Percentiles rank a stretch among this genome's conserved stretches.
phyloP scores from a whole-genome alignment of 192 early-diverging fungal species.

The Gigaspora rosea region DNA sequence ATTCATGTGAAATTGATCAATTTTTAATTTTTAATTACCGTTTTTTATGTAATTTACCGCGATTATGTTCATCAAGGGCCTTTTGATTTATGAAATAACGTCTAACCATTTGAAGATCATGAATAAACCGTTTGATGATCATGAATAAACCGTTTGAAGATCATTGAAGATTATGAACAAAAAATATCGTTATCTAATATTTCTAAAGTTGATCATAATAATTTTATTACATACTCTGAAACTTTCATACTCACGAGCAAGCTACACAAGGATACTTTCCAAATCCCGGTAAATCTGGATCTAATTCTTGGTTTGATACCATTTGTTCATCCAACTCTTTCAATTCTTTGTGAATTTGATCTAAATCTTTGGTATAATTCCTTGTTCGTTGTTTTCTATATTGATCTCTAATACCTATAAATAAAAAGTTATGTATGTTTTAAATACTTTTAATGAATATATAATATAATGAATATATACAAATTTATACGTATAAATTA shows the following conservation, averaged over 20 bases:
- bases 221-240: too few species aligned
- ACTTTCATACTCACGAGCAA: constrained; percentile 59
- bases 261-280: constrained; percentile 92
- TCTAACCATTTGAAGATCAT: constrained; percentile 39
- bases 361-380: constrained; percentile 88
- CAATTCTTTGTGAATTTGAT: constrained; percentile 92
- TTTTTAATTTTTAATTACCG: constrained; percentile 40
- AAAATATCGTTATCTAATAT: too few species aligned
- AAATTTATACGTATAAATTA: too few species aligned
- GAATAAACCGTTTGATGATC: too few species aligned
- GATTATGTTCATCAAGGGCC: constrained; percentile 66
- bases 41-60: constrained; percentile 85
- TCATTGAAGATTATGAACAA: constrained; percentile 13
- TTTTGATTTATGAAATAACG: constrained; percentile 72
- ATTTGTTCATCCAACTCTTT: constrained; percentile 43
- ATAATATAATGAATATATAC: too few species aligned
- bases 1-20: background rate
- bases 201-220: too few species aligned
- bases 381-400: constrained; percentile 81
- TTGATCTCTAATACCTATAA: constrained; percentile 68
- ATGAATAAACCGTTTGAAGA: too few species aligned
- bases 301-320: constrained; percentile 38
- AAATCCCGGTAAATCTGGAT: constrained; percentile 87
- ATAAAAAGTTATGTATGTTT: background rate
- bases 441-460: too few species aligned